Conservation (phyloP, 441 rosid species). For the Jatropha multifida region DNA sequence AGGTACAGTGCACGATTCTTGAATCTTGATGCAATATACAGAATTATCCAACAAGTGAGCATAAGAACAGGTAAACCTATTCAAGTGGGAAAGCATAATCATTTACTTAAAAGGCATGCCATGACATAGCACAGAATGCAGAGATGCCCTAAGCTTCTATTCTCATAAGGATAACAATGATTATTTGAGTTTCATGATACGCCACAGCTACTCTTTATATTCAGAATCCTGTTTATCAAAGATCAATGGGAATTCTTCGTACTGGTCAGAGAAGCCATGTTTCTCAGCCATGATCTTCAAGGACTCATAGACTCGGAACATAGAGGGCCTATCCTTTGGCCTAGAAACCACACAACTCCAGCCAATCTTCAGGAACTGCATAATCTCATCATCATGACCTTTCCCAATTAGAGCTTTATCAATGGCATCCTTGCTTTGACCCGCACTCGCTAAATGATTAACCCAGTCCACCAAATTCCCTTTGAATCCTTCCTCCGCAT, state of each 20-base stretch:
- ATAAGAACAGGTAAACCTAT: conserved; percentile 26
- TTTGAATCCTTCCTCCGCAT: conserved; percentile 54
- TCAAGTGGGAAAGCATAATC: conserved; percentile 12
- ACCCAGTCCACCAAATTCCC: conserved; percentile 81
- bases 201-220: conserved; percentile 19
- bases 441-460: conserved; percentile 41
- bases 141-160: conserved; percentile 22
- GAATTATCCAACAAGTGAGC: conserved; percentile 33
- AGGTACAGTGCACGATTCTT: conserved; percentile 18
- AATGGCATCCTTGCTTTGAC: conserved; percentile 44
- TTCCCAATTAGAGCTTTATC: conserved; percentile 51
- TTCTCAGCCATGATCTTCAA: conserved; percentile 48
- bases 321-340: conserved; percentile 76
- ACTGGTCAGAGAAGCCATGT: conserved; percentile 50
- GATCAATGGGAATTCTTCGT: conserved; percentile 65
- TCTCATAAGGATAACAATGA: not conserved
- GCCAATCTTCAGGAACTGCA: conserved; percentile 58
- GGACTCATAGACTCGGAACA: conserved; percentile 63
- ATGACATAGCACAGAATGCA: conserved; percentile 23
- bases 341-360: conserved; percentile 52
- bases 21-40: conserved; percentile 29
- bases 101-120: conserved; percentile 9
- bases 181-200: conserved; percentile 8
- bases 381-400: conserved; percentile 62
- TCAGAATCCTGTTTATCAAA: conserved; percentile 47